Percentiles rank a stretch among this genome's conserved stretches.
These are phyloP conservation scores for Ceratocystis smalleyi DNA, from an alignment of 2,329 filamentous ascomycete species.

Conservation along the genomic window DNA sequence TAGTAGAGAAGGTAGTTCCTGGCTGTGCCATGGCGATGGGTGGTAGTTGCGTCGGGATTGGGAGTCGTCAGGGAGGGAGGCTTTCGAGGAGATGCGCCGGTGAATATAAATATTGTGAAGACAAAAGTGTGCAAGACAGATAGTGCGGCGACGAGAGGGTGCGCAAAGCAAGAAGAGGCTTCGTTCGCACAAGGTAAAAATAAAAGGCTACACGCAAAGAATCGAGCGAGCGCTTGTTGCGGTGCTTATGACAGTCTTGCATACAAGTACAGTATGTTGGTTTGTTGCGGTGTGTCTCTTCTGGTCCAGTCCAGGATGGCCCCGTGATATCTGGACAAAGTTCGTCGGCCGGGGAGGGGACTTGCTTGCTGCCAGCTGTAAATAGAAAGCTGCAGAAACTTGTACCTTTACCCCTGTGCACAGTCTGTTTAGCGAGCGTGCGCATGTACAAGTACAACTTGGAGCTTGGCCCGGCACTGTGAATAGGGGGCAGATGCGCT, in stretches of 20 bases:
- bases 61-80: neutral
- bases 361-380: neutral
- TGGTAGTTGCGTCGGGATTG: constrained; percentile 13
- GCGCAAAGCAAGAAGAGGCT: neutral
- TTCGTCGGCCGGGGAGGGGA: too few relatives aligned
- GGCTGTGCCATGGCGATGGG: constrained; percentile 18
- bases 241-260: too few relatives aligned
- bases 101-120: neutral
- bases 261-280: too few relatives aligned
- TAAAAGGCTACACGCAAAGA: too few relatives aligned
- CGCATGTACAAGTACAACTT: neutral
- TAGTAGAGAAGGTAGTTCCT: constrained; percentile 33
- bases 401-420: neutral
- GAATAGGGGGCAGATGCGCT: neutral
- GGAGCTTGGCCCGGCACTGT: neutral
- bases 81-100: neutral
- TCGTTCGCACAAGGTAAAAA: neutral
- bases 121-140: neutral
- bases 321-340: too few relatives aligned
- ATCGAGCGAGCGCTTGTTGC: too few relatives aligned
- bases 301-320: too few relatives aligned
- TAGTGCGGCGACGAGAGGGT: neutral
- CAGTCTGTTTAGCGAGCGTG: neutral
- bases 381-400: neutral
- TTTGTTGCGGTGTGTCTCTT: neutral